phyloP scores from a whole-genome alignment of 2,329 filamentous ascomycete species.

The Penicillium palitans region DNA sequence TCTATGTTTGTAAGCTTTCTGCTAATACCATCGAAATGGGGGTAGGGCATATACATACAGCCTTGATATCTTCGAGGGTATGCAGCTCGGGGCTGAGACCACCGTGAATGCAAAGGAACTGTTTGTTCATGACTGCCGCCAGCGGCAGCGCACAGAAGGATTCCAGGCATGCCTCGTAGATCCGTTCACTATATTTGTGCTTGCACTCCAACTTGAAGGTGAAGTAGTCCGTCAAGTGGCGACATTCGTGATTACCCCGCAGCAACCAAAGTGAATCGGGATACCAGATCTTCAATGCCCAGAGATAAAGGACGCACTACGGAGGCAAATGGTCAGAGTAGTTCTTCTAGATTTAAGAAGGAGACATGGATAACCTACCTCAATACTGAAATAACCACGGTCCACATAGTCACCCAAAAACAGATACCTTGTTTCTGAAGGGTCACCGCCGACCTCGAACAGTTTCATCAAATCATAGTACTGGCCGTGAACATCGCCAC shows the following conservation, averaged over 20 bases:
- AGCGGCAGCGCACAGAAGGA: slow-evolving; percentile 93
- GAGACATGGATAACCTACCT: slow-evolving; percentile 52
- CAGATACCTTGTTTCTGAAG: slow-evolving; percentile 91
- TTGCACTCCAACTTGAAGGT: slow-evolving; percentile 99
- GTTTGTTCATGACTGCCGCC: slow-evolving; percentile 99
- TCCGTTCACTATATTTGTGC: slow-evolving; percentile 95
- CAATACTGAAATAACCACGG: slow-evolving; percentile 97
- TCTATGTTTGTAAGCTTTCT: slow-evolving; percentile 52
- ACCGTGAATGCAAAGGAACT: slow-evolving; percentile 97
- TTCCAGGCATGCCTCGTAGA: slow-evolving; percentile 98
- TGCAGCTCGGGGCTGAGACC: slow-evolving; percentile 94
- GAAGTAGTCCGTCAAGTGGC: slow-evolving; percentile 99
- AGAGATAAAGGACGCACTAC: slow-evolving; percentile 93
- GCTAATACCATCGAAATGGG: not conserved
- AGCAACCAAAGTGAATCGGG: slow-evolving; percentile 96
- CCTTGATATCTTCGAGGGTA: slow-evolving; percentile 90
- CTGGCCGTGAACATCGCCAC: slow-evolving; percentile 96
- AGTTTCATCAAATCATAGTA: slow-evolving; percentile 99
- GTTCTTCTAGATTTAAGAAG: not conserved
- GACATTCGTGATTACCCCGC: slow-evolving; percentile 96
- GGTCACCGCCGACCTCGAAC: slow-evolving; percentile 96
- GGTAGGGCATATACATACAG: slow-evolving; percentile 54
- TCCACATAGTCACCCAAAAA: slow-evolving; percentile 99
- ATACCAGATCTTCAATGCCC: slow-evolving; percentile 98
- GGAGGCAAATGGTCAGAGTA: slow-evolving; percentile 11